Conservation (phyloP, 2,329 filamentous ascomycete species). For the Didymella sp. region DNA sequence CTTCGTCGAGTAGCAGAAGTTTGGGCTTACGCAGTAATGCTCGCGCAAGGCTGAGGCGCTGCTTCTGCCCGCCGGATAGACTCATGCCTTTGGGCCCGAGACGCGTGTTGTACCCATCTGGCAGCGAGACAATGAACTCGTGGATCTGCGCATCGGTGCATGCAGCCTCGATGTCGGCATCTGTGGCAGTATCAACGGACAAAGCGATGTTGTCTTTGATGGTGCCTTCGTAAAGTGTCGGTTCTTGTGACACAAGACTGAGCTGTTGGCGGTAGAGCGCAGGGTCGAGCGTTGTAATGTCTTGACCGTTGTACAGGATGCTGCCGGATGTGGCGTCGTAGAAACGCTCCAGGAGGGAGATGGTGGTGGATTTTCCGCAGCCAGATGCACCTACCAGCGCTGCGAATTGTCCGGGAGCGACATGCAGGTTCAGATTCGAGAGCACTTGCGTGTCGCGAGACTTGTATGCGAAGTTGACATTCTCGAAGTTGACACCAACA, state of each 20-base stretch:
- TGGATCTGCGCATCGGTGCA: slow-evolving; percentile 50
- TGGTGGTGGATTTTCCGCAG: slow-evolving; percentile 93
- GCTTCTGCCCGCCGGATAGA: slow-evolving; percentile 47
- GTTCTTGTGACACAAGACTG: slow-evolving; percentile 56
- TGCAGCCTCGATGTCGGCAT: slow-evolving; percentile 41
- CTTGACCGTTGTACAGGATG: slow-evolving; percentile 62
- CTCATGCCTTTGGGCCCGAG: slow-evolving; percentile 48
- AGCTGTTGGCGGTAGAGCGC: slow-evolving; percentile 52
- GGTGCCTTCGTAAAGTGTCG: slow-evolving; percentile 55
- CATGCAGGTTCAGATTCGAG: slow-evolving; percentile 55
- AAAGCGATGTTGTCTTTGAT: slow-evolving; percentile 51
- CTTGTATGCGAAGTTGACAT: slow-evolving; percentile 93
- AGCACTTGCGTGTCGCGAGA: slow-evolving; percentile 77
- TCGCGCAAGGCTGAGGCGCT: slow-evolving; percentile 44
- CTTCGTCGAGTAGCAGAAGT: slow-evolving; percentile 47
- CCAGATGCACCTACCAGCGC: slow-evolving; percentile 75
- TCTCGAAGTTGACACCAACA: slow-evolving; percentile 77
- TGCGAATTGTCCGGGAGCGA: slow-evolving; percentile 69
- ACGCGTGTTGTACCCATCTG: slow-evolving; percentile 45
- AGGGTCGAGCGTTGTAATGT: slow-evolving; percentile 48
- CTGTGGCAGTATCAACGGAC: slow-evolving; percentile 40
- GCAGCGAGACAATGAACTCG: slow-evolving; percentile 48
- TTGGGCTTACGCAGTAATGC: slow-evolving; percentile 44
- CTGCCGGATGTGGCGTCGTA: slow-evolving; percentile 85
- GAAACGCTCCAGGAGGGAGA: slow-evolving; percentile 90